Conservation (phyloP, 225 moss, liverwort and hornwort genomes). For the Polytrichum commune region DNA sequence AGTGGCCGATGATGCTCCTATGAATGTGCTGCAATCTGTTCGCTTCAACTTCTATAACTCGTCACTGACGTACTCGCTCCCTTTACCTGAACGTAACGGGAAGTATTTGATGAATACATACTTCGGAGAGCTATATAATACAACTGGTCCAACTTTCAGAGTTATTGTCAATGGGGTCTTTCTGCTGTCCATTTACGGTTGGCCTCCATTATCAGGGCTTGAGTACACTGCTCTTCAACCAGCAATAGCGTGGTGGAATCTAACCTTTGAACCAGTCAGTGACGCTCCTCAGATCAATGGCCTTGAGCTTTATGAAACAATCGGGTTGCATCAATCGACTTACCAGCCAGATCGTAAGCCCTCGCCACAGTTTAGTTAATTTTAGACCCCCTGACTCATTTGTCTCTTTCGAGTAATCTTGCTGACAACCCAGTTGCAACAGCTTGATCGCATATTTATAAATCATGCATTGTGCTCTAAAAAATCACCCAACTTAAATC, state of each 20-base stretch:
- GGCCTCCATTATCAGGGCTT: constrained; percentile 29
- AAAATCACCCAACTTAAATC: too few relatives aligned
- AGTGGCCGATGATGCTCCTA: constrained; percentile 54
- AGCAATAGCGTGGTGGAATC: constrained; percentile 51
- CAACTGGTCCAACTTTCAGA: constrained; percentile 38
- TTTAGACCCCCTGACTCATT: too few relatives aligned
- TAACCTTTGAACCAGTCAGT: constrained; percentile 36
- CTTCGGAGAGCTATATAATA: constrained; percentile 54
- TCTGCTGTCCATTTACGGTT: constrained; percentile 24
- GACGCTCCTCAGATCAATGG: constrained; percentile 65
- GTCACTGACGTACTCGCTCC: constrained; percentile 50
- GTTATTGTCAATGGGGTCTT: constrained; percentile 40
- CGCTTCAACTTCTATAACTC: constrained; percentile 47
- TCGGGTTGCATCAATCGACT: constrained; percentile 28
- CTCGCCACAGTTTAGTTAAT: background rate
- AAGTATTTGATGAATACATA: constrained; percentile 58
- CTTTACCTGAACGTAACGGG: constrained; percentile 34
- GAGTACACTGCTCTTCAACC: constrained; percentile 36
- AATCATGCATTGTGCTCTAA: too few relatives aligned
- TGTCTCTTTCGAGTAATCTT: too few relatives aligned
- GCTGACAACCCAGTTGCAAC: too few relatives aligned
- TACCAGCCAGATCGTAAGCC: constrained; percentile 36
- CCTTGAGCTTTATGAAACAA: constrained; percentile 58
- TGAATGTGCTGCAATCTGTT: constrained; percentile 56
- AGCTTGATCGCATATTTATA: too few relatives aligned